Base-by-base conservation (phyloP, 1,139 yeast genomes). In the Sugiyamaella novakii region DNA sequence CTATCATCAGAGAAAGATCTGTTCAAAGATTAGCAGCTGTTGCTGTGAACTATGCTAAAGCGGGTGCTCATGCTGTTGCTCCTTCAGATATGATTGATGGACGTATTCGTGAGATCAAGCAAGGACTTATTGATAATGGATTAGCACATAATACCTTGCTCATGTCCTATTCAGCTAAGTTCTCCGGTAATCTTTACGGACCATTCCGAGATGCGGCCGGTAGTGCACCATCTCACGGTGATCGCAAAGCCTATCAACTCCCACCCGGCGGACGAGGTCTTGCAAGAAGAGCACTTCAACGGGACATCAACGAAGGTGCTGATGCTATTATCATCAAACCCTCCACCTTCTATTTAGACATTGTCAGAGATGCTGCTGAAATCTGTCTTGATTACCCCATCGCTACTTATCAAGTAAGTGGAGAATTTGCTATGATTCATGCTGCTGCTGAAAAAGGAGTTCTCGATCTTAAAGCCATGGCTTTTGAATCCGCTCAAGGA, bases 61-160 rank as follows among this genome's bases (percentile, higher is more conserved):
- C 98, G 0, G 98, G 98, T 46, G 97, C 96, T 1, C 78, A 92
- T 66, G 85, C 89, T 49, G 96, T 92, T 33, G 98, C 98, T 1
- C 99, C 99, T 14, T 85, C 95, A 11, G 98, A 92, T 67, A 92
- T 94, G 98, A 84, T 91, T 65, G 99, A 92, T 66, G 99, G 98
- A 18, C 79, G 98, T 62, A 82, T 94, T 57, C 76, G 78, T 55
- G 98, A 88, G 49, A 92, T 92, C 68, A 92, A 94, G 68, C 72
- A 74, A 46, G 98, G 96, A 1, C 76, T 92, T 38, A 81, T 92
- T 47, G 81, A 81, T 43, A 91, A 87, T n/a, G 84, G 83, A 17
- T 69, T 92, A 51, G 96, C 96, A 21, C 95, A 92, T 70, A 82
- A 84, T 65, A 83, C 91, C 50, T 80, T 92, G 74, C 81, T 92